phyloP scores from a whole-genome alignment of 2,329 filamentous ascomycete species.

The Fusarium phyllophilum region DNA sequence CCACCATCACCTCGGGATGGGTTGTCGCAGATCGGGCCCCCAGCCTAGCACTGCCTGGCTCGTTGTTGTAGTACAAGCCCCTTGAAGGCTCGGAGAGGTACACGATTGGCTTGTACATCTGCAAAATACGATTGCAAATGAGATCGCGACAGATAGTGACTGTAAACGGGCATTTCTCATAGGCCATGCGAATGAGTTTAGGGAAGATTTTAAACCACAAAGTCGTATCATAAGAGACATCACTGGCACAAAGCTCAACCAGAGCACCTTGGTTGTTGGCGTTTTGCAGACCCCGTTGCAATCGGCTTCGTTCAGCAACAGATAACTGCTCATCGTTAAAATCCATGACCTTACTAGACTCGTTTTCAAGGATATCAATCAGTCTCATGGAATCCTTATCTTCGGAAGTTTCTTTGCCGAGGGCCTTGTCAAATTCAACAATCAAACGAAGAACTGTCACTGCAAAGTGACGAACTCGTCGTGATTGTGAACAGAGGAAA shows the following conservation, averaged over 20 bases:
- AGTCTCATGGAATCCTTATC: constrained; percentile 77
- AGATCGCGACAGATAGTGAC: constrained; percentile 91
- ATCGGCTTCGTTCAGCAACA: constrained; percentile 88
- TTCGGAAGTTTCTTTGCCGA: constrained; percentile 72
- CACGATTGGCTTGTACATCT: constrained; percentile 90
- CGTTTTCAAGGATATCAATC: constrained; percentile 91
- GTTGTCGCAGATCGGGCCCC: constrained; percentile 70
- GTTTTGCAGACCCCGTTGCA: constrained; percentile 89
- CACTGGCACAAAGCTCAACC: constrained; percentile 94
- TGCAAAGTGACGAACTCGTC: constrained; percentile 87
- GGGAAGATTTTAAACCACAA: constrained; percentile 99
- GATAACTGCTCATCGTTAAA: constrained; percentile 92
- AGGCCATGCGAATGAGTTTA: constrained; percentile 89
- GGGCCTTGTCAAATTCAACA: constrained; percentile 89
- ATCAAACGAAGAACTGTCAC: constrained; percentile 93
- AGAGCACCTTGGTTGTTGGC: constrained; percentile 86
- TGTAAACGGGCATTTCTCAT: constrained; percentile 89
- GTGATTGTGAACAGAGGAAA: constrained; percentile 95
- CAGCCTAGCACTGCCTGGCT: constrained; percentile 64
- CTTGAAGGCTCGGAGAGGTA: constrained; percentile 79
- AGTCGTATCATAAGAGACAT: constrained; percentile 92
- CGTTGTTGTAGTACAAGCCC: constrained; percentile 71
- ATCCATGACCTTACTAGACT: constrained; percentile 88
- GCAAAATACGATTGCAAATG: constrained; percentile 89
- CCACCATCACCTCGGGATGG: constrained; percentile 87